phyloP scores from a whole-genome alignment of 768 basidiomycete species.

The Termitomyces bulborhizus region DNA sequence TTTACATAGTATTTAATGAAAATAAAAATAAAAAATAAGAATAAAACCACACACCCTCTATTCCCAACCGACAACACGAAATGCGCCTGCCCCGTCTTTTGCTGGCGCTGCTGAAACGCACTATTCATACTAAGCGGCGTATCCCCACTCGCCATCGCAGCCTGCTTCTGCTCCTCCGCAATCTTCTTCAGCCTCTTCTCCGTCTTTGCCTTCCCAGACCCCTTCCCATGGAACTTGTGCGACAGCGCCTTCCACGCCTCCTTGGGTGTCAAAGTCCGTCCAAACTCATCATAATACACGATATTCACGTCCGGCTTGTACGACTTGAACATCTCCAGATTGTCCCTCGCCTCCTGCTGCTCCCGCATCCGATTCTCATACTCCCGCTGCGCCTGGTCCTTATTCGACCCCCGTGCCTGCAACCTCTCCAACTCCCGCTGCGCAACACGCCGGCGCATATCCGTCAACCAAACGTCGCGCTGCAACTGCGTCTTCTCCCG shows the following conservation, averaged over 20 bases:
- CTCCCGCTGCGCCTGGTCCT: slow-evolving; percentile 91
- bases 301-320: slow-evolving; percentile 98
- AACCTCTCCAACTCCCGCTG: slow-evolving; percentile 78
- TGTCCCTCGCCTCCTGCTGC: slow-evolving; percentile 82
- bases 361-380: slow-evolving; percentile 91
- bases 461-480: slow-evolving; percentile 86
- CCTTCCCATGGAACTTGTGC: slow-evolving; percentile 98
- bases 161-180: slow-evolving; percentile 93
- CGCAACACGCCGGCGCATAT: slow-evolving; percentile 68
- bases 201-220: slow-evolving; percentile 93
- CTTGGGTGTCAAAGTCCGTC: slow-evolving; percentile 80
- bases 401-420: slow-evolving; percentile 71
- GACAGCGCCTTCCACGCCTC: slow-evolving; percentile 98
- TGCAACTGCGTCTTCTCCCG: slow-evolving; percentile 82
- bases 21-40: too few relatives aligned
- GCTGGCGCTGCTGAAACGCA: slow-evolving; percentile 90
- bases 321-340: slow-evolving; percentile 77
- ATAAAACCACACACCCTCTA: slow-evolving; percentile 61
- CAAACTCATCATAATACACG: slow-evolving; percentile 95
- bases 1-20: background rate
- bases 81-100: slow-evolving; percentile 93
- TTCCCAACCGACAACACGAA: slow-evolving; percentile 95
- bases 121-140: slow-evolving; percentile 93
- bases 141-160: slow-evolving; percentile 91
- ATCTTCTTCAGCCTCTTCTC: slow-evolving; percentile 97